These are phyloP conservation scores for Furcasterigmium furcatum DNA, from an alignment of 2,329 filamentous ascomycete species.

Conservation along the genomic window DNA sequence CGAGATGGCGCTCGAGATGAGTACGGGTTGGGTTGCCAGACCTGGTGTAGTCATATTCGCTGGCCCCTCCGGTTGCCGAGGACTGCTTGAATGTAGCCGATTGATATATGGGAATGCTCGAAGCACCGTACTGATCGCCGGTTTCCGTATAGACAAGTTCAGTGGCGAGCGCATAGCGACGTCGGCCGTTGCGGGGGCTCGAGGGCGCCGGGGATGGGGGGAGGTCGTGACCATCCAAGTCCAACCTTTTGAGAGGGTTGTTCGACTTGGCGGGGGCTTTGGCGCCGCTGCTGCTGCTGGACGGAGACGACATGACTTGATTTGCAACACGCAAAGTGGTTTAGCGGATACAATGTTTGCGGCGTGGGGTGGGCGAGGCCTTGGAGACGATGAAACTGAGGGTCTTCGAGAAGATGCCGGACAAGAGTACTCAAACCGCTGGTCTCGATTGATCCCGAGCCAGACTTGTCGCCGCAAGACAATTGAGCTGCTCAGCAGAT, in stretches of 20 bases:
- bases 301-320: constrained; percentile 11
- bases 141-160: constrained; percentile 95
- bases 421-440: constrained; percentile 11
- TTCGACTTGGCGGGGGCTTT: constrained; percentile 5
- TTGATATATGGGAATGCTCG: constrained; percentile 96
- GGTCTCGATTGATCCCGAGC: constrained; percentile 12
- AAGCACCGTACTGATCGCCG: constrained; percentile 95
- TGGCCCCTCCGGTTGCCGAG: constrained; percentile 70
- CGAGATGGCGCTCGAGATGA: constrained; percentile 91
- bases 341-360: no score
- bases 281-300: constrained; percentile 6
- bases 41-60: constrained; percentile 97
- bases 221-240: constrained; percentile 79
- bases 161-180: constrained; percentile 88
- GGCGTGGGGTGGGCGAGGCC: no score
- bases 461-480: constrained; percentile 15
- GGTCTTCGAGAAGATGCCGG: neutral
- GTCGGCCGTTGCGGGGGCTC: constrained; percentile 76
- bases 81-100: constrained; percentile 97
- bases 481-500: constrained; percentile 14
- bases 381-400: neutral
- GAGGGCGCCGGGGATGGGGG: constrained; percentile 92
- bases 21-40: constrained; percentile 96
- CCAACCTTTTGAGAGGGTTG: constrained; percentile 55
- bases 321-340: no score